Evolutionary conservation across 2,329 filamentous ascomycete genomes (phyloP).

Genomic region (Cercospora zeae-maydis): DNA sequence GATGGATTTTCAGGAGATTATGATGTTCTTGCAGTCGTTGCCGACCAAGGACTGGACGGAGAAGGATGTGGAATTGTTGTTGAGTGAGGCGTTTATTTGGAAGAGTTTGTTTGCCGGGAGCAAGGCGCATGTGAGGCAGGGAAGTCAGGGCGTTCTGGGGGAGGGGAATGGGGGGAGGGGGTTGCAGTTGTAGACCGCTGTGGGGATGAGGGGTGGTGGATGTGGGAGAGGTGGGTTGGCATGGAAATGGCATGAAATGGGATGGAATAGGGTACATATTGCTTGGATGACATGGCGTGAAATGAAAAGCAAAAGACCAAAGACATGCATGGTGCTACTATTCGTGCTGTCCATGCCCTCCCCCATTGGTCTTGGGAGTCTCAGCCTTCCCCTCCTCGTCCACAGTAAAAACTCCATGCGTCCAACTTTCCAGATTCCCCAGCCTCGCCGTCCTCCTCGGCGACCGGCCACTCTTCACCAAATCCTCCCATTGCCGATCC

Average conservation of each 20-base stretch:
- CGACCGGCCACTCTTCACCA: conserved; percentile 9
- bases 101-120: conserved; percentile 95
- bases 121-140: conserved; percentile 68
- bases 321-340: neutral
- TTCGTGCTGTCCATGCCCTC: neutral
- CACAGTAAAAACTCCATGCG: conserved; percentile 15
- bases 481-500: conserved; percentile 10
- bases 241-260: too few relatives aligned
- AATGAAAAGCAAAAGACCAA: too few relatives aligned
- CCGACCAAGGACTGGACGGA: conserved; percentile 94
- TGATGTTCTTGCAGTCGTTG: conserved; percentile 97
- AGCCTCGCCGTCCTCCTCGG: conserved; percentile 8
- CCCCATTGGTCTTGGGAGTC: neutral
- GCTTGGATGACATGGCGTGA: too few relatives aligned
- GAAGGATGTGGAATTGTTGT: conserved; percentile 91
- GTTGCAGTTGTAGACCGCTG: conserved; percentile 4
- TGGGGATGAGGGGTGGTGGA: neutral
- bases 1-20: conserved; percentile 98
- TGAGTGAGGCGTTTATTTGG: conserved; percentile 98
- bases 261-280: too few relatives aligned
- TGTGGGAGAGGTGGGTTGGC: neutral
- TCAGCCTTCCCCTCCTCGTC: neutral
- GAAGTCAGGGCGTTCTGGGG: conserved; percentile 8
- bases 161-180: conserved; percentile 17
- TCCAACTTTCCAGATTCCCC: conserved; percentile 10